A percentile compares a stretch with the other conserved stretches of the same genome.
These are phyloP conservation scores for Bocquillonia castaneifolia DNA, from an alignment of 441 rosid genomes.

Conservation along the genomic window DNA sequence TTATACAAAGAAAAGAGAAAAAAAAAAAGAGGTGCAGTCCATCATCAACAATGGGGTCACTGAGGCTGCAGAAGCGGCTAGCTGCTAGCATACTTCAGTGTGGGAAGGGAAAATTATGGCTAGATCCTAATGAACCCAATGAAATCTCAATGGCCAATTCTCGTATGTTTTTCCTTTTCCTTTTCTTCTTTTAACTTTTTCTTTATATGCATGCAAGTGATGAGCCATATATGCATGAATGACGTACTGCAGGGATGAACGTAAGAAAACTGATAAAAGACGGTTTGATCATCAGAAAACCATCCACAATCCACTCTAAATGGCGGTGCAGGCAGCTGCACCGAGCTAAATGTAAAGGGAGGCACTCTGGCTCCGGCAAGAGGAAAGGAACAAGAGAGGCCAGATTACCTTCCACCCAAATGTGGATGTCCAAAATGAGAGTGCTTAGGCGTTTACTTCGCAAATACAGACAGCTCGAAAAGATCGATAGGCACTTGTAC, in stretches of 20 bases:
- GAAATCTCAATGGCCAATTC: conserved; percentile 91
- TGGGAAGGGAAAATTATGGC: conserved; percentile 72
- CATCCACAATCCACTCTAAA: conserved; percentile 73
- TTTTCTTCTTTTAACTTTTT: neutral
- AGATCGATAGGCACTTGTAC: conserved; percentile 75
- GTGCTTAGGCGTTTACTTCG: conserved; percentile 58
- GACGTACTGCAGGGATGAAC: conserved; percentile 54
- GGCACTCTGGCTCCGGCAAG: conserved; percentile 79
- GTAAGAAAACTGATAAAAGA: conserved; percentile 84
- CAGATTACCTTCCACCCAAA: conserved; percentile 58
- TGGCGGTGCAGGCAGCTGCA: conserved; percentile 63
- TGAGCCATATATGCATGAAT: neutral
- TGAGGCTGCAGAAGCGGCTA: conserved; percentile 74
- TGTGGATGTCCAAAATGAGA: conserved; percentile 70
- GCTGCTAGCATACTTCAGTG: conserved; percentile 68
- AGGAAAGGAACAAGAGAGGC: conserved; percentile 81
- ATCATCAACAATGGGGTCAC: conserved; percentile 49
- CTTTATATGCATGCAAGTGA: neutral
- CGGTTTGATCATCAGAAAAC: conserved; percentile 84
- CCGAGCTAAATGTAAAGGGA: conserved; percentile 71
- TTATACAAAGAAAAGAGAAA: too few relatives aligned
- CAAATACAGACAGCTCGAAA: conserved; percentile 53
- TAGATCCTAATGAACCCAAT: conserved; percentile 67
- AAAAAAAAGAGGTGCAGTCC: neutral
- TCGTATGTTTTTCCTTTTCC: conserved; percentile 36